Base-by-base conservation (phyloP, 306 rosid genomes). In the Mimosa bimucronata region DNA sequence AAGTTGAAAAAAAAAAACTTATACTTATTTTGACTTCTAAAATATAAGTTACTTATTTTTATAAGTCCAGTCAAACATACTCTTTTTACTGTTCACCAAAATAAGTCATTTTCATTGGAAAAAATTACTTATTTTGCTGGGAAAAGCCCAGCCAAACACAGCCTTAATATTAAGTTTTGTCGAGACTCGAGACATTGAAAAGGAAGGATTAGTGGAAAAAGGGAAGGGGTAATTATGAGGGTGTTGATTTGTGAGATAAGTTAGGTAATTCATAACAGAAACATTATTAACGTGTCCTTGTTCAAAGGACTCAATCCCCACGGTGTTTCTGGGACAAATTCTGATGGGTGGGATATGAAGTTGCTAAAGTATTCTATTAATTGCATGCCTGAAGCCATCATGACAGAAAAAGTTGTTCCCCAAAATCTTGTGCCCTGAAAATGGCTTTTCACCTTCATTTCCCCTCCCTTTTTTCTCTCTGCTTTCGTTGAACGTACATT, bases 401-500 rank as follows among this genome's bases (percentile, higher is more conserved):
- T 82, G 53, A 66, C 21, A 60, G 46, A 25, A 44, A 30, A 79
- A 48, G 74, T 75, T 83, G 83, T 75, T 70, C 80, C 77, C 74
- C 26, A 18, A 69, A 69, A 69, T 69, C 69, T 75, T 46, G 77
- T 69, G 65, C 75, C 58, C 18, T 23, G 87, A 84, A 77, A 85
- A 81, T 45, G 85, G 79, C 88, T 58, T 67, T 73, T 60, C 77
- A 85, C 80, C 85, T 45, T 81, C 30, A 66, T 81, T 28, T 73
- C 12, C 66, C 28, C 73, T 71, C 69, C 74, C 30, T 0, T 15
- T 46, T 21, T 71, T 21, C 73, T 71, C 71, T 78, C 26, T 21
- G 12, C 37, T 67, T 66, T 84, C 53, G 18, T 19, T 44, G 68
- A 55, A 77, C 73, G 75, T 73, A 37, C 48, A 48, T 79, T 61